Base-by-base conservation (phyloP, 305 asterid genomes). In the Coffea humblotiana region DNA sequence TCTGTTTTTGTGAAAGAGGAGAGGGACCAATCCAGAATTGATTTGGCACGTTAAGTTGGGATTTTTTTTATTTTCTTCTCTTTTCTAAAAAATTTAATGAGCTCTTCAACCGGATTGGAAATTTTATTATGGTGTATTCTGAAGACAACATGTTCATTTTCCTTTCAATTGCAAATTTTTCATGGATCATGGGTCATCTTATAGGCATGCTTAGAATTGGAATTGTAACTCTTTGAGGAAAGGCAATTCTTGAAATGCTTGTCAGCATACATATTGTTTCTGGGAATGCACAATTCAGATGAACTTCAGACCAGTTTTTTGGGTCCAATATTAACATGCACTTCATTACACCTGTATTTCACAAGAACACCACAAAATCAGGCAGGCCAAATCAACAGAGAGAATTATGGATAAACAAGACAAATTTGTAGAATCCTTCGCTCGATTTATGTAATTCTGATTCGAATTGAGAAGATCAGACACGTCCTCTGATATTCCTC, bases 401-500 rank as follows among this genome's bases (percentile, higher is more conserved):
- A 54, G 35, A 15, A 4, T 27, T 27, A 47, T 40, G 68, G 77
- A 58, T 52, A 60, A 52, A 18, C 32, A 79, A 52, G 21, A 49
- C 15, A 27, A 48, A 49, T 37, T 32, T n/a, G 67, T 52, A 10
- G n/a, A 66, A 64, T 51, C 66, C 69, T 51, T 48, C 40, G 52
- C 43, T 8, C 3, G 14, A 54, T 40, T 6, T 13, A 14, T 16
- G 2, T 25, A 61, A 49, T 13, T 77, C 12, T 51, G 48, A 21
- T 27, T 52, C 70, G 8, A 2, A 11, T 60, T 27, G 14, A 14
- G 54, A 80, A 66, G 10, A 35, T 85, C 78, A 82, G 37, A 73
- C 40, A 68, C 74, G 80, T 61, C 82, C 83, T 78, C 72, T 75
- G 65, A 58, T 71, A 48, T 61, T 78, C 63, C n/a, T 61, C 13